Evolutionary conservation across 345 rosid species (phyloP).

Genomic region (Pistacia vera): DNA sequence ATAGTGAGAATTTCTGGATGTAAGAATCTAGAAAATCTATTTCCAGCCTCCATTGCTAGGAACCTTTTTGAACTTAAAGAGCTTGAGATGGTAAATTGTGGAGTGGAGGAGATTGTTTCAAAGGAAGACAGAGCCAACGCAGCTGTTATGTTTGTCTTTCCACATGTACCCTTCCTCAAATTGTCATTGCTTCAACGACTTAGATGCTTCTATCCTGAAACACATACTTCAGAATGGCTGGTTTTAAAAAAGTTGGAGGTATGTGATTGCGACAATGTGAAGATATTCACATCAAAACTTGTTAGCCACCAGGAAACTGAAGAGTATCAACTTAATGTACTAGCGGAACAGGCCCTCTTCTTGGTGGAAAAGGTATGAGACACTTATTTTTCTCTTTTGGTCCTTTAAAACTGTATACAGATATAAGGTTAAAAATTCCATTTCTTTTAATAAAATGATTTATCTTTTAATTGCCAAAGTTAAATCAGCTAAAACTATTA

Average conservation of each 20-base stretch:
- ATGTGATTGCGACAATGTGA: neutral
- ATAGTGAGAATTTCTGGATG: neutral
- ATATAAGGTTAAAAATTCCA: no score
- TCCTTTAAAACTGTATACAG: no score
- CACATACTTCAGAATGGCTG: neutral
- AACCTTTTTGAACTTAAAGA: neutral
- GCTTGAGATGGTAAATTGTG: neutral
- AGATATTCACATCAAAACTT: neutral
- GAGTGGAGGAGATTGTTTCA: neutral
- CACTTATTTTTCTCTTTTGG: no score
- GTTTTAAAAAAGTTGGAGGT: neutral
- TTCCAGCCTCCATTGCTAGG: neutral
- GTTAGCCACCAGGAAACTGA: no score
- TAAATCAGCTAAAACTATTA: no score
- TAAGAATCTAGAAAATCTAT: no score
- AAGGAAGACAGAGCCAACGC: neutral
- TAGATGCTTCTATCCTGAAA: neutral
- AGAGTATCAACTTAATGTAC: no score
- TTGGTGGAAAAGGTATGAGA: neutral
- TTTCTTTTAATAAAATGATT: no score
- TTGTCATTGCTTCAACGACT: neutral
- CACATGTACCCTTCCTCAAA: neutral
- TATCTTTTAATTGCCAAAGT: no score
- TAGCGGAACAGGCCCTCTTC: neutral
- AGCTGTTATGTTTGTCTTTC: neutral